Evolutionary conservation across 2,329 filamentous ascomycete genomes (phyloP).

Genomic region (Rhynchosporium secalis): DNA sequence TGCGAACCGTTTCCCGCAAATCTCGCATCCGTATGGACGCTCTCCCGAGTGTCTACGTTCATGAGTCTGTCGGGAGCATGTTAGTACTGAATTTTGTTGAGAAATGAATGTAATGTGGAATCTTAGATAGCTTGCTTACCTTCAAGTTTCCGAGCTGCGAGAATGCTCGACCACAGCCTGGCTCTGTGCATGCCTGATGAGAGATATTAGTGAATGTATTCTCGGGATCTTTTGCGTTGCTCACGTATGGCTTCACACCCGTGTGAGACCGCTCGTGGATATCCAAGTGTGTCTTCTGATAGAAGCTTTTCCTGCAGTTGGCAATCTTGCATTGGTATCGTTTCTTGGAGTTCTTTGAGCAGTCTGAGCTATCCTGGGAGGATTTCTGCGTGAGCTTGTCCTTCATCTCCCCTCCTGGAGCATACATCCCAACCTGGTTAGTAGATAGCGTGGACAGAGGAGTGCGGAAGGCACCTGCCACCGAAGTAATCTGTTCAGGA

Average conservation of each 20-base stretch:
- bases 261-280: slow-evolving; percentile 89
- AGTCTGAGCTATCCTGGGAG: slow-evolving; percentile 28
- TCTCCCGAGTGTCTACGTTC: slow-evolving; percentile 85
- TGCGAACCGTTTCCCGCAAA: slow-evolving; percentile 80
- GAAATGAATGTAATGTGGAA: slow-evolving; percentile 11
- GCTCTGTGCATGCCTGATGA: slow-evolving; percentile 60
- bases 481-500: slow-evolving; percentile 28
- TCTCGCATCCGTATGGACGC: slow-evolving; percentile 76
- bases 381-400: slow-evolving; percentile 32
- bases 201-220: slow-evolving; percentile 22
- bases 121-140: slow-evolving; percentile 46
- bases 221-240: slow-evolving; percentile 40
- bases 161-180: slow-evolving; percentile 75
- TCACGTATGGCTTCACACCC: slow-evolving; percentile 85
- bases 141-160: slow-evolving; percentile 90
- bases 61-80: slow-evolving; percentile 62
- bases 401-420: slow-evolving; percentile 21
- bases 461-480: slow-evolving; percentile 37
- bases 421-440: slow-evolving; percentile 13
- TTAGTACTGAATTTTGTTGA: slow-evolving; percentile 7
- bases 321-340: slow-evolving; percentile 72
- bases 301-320: slow-evolving; percentile 78
- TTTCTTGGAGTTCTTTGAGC: slow-evolving; percentile 46
- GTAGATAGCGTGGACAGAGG: slow-evolving; percentile 37
- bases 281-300: slow-evolving; percentile 88